Conservation (phyloP, 106 monocot genomes). For the Acanthochlamys bracteata region DNA sequence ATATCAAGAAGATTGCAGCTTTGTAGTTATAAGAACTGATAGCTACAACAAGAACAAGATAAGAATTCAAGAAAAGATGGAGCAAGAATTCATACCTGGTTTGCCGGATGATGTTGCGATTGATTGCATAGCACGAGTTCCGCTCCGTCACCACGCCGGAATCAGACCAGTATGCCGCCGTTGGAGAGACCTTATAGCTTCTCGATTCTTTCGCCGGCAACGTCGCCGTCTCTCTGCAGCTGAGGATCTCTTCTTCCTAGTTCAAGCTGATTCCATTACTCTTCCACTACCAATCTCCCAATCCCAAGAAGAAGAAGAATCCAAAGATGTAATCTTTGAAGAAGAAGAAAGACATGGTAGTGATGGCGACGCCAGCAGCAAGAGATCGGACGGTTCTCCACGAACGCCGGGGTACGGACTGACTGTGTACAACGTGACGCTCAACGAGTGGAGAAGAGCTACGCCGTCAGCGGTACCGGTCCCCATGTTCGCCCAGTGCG, state of each 20-base stretch:
- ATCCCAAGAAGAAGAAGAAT: background rate
- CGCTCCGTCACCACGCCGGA: constrained; percentile 16
- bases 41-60: background rate
- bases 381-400: background rate
- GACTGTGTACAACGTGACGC: constrained; percentile 23
- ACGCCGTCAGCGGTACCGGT: constrained; percentile 9
- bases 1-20: too few relatives aligned
- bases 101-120: constrained; percentile 33
- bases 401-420: constrained; percentile 24
- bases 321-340: too few relatives aligned
- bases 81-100: constrained; percentile 26
- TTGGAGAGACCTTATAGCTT: constrained; percentile 25
- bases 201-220: constrained; percentile 4
- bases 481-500: constrained; percentile 58
- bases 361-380: background rate
- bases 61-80: background rate
- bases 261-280: constrained; percentile 9
- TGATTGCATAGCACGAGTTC: constrained; percentile 37
- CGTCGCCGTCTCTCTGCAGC: constrained; percentile 10
- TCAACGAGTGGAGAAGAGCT: constrained; percentile 27
- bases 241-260: constrained; percentile 31
- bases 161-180: constrained; percentile 24
- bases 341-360: background rate
- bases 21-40: background rate
- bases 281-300: background rate